Evolutionary conservation across 2,329 filamentous ascomycete species (phyloP).

Genomic region (Pochonia chlamydosporia): DNA sequence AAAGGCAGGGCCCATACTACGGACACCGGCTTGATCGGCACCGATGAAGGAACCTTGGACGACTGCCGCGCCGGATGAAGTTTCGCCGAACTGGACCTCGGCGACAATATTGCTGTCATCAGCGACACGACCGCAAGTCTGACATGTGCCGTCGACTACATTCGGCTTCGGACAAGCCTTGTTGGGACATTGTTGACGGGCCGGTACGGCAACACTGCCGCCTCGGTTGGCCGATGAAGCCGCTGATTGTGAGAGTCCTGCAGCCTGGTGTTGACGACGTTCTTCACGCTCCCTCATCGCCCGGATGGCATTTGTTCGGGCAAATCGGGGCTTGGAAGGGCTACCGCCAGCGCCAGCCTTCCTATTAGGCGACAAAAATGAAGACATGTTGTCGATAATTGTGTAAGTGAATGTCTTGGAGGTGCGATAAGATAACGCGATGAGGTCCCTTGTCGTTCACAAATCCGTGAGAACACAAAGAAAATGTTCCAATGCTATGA

Average conservation of each 20-base stretch:
- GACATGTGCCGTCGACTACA: slow-evolving; percentile 65
- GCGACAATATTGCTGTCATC: slow-evolving; percentile 85
- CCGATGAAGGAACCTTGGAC: slow-evolving; percentile 87
- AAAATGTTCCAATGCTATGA: too few species aligned
- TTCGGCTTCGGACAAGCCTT: slow-evolving; percentile 55
- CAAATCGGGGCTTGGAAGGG: slow-evolving; percentile 33
- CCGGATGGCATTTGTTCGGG: slow-evolving; percentile 40
- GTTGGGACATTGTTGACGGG: slow-evolving; percentile 48
- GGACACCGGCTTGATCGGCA: slow-evolving; percentile 76
- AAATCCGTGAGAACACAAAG: too few species aligned
- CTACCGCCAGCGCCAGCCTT: slow-evolving; percentile 20
- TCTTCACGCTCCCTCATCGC: slow-evolving; percentile 48
- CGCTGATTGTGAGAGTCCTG: slow-evolving; percentile 19
- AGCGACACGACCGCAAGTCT: slow-evolving; percentile 77
- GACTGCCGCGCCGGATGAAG: slow-evolving; percentile 74
- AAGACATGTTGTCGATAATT: slow-evolving; percentile 34
- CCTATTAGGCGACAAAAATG: slow-evolving; percentile 37
- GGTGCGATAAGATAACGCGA: too few species aligned
- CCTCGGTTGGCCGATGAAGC: slow-evolving; percentile 21
- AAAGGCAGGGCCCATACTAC: slow-evolving; percentile 58
- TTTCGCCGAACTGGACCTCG: slow-evolving; percentile 88
- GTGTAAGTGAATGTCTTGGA: neutral
- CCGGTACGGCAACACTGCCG: slow-evolving; percentile 25
- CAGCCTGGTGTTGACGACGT: slow-evolving; percentile 29
- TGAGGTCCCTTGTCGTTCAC: too few species aligned